Percentiles rank a stretch among this genome's conserved stretches.
Conservation (phyloP, 106 monocot genomes). For the Agapanthus africanus region DNA sequence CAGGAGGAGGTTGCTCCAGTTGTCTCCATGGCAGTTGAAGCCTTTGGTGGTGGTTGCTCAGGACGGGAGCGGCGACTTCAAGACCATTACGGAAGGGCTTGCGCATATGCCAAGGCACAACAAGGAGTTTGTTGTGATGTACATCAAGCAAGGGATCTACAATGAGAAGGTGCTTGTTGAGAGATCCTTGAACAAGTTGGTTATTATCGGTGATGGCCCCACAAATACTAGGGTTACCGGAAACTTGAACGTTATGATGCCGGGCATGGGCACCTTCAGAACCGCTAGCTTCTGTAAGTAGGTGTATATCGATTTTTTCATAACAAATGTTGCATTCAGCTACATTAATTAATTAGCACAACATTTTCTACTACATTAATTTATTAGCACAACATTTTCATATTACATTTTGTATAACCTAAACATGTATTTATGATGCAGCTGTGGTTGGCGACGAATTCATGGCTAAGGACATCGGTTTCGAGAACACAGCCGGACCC, state of each 20-base stretch:
- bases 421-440: slow-evolving; percentile 6
- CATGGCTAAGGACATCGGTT: slow-evolving; percentile 27
- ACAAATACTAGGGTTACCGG: slow-evolving; percentile 35
- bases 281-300: slow-evolving; percentile 40
- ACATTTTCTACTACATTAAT: no score
- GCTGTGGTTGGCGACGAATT: slow-evolving; percentile 27
- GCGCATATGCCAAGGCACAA: slow-evolving; percentile 18
- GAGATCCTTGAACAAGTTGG: slow-evolving; percentile 19
- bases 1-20: slow-evolving; percentile 20
- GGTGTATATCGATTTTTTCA: no score
- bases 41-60: slow-evolving; percentile 30
- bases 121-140: slow-evolving; percentile 21
- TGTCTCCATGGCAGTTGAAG: slow-evolving; percentile 6
- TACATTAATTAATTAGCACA: no score
- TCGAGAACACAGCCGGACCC: slow-evolving; percentile 73
- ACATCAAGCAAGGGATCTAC: slow-evolving; percentile 42
- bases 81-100: slow-evolving; percentile 30
- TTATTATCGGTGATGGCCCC: slow-evolving; percentile 41
- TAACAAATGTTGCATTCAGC: no score
- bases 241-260: slow-evolving; percentile 23
- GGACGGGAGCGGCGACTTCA: slow-evolving; percentile 44
- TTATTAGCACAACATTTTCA: no score
- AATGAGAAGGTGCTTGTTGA: slow-evolving; percentile 25
- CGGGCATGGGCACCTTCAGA: slow-evolving; percentile 28
- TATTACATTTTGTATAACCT: no score